These are phyloP conservation scores for Penicillium vulpinum DNA, from an alignment of 2,329 filamentous ascomycete genomes.

Conservation along the genomic window DNA sequence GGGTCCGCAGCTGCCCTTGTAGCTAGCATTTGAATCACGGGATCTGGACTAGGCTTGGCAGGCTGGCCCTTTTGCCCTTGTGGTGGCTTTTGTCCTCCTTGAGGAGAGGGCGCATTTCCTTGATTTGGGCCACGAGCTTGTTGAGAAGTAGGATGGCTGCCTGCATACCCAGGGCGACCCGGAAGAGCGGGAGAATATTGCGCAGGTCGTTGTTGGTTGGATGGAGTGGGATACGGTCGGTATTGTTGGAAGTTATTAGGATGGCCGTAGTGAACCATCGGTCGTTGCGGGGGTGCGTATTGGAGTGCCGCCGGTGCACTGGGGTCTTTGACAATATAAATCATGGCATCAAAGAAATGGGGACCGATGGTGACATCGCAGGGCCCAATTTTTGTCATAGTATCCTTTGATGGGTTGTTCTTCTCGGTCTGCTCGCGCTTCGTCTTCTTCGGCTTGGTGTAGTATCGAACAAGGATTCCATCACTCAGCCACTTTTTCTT, in stretches of 20 bases:
- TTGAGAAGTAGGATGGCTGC: conserved; percentile 23
- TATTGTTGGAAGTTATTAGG: conserved; percentile 45
- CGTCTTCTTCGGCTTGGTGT: conserved; percentile 58
- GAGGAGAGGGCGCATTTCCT: conserved; percentile 24
- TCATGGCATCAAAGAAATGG: conserved; percentile 60
- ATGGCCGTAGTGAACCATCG: conserved; percentile 46
- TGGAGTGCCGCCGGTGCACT: conserved; percentile 41
- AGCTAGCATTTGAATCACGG: conserved; percentile 56
- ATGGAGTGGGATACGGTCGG: conserved; percentile 38
- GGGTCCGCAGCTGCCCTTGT: conserved; percentile 51
- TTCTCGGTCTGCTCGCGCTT: conserved; percentile 51
- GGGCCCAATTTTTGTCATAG: conserved; percentile 57
- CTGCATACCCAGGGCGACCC: conserved; percentile 28
- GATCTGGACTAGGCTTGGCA: conserved; percentile 49
- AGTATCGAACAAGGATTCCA: conserved; percentile 58
- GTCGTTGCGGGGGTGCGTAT: conserved; percentile 41
- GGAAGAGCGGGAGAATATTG: conserved; percentile 30
- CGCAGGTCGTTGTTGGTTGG: conserved; percentile 30
- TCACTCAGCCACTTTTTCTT: conserved; percentile 58
- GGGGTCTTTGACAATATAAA: conserved; percentile 57
- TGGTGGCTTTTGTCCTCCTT: conserved; percentile 30
- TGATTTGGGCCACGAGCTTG: conserved; percentile 24
- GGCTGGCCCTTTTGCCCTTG: conserved; percentile 36
- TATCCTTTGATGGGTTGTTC: conserved; percentile 52
- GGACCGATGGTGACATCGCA: conserved; percentile 63